Evolutionary conservation across 345 rosid species (phyloP), one percentile per base, ranked within the genome.

Genomic region (Hirschfeldia incana): DNA sequence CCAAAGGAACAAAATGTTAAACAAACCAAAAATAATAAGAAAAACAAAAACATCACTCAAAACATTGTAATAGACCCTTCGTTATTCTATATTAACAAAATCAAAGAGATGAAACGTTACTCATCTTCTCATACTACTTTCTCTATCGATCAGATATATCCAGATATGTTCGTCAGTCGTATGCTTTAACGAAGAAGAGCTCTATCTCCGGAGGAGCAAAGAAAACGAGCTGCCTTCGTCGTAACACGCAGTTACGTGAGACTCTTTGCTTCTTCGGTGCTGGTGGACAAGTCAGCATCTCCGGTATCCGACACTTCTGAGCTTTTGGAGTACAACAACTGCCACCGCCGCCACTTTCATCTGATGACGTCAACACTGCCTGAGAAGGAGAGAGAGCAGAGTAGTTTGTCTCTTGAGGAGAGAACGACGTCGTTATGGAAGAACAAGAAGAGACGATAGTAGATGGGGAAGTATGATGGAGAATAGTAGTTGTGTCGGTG

Each of bases 171-270:
- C 82, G 67, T 67, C 77, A 63, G 32, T 67, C 76, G 42, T 77
- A 73, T 1, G 92, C 92, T 65, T 60, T 85, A 88, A 85, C 85
- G 86, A 94, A 91, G 87, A 92, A 94, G 87, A 91, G 91, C 85
- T 94, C 98, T 76, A 94, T 80, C 78, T 92, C 98, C 3, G 97
- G 93, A 26, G 97, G 92, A 49, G 97, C 89, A 76, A 89, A 94
- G 88, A 94, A 94, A 64, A 94, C 90, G 17, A 92, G 87, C 1
- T 91, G 93, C 68, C 86, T 87, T 71, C 91, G 89, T 62, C 71
- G 81, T 78, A 87, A 80, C 21, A 75, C 37, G 74, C 87, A 77
- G 74, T 82, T 89, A 1, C 88, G 49, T 8, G 74, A 2, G 3
- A 84, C 79, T 51, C 94, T 89, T 80, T 80, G 90, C 81, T 94